Conservation (phyloP, 768 basidiomycete genomes). For the Mycena kentingensis region DNA sequence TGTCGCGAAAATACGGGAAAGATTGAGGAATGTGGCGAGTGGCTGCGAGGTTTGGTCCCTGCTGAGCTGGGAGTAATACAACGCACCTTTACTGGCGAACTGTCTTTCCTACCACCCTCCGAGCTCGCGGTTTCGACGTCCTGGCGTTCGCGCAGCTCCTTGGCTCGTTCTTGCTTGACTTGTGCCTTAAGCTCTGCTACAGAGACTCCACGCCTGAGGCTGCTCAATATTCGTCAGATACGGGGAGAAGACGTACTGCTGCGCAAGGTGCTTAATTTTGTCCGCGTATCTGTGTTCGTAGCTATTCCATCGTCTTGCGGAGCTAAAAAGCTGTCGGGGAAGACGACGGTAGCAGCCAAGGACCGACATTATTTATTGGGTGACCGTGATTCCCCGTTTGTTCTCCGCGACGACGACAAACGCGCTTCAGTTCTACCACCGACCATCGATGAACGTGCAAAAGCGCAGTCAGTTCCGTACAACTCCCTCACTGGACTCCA, state of each 20-base stretch:
- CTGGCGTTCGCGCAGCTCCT: not conserved
- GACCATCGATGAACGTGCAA: not conserved
- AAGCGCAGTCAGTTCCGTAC: not conserved
- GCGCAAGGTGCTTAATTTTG: not conserved
- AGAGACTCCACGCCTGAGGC: not conserved
- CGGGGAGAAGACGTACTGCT: not conserved
- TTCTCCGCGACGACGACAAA: not conserved
- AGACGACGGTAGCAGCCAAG: not conserved
- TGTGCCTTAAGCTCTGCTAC: not conserved
- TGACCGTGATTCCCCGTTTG: not conserved
- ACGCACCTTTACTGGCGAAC: constrained; percentile 65
- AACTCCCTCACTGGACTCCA: not conserved
- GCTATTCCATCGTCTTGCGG: no score
- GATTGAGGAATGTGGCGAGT: constrained; percentile 77
- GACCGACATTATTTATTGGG: not conserved
- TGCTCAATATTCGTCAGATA: not conserved
- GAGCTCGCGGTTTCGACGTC: constrained; percentile 1
- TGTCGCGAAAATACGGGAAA: constrained; percentile 63
- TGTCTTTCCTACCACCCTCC: constrained; percentile 51
- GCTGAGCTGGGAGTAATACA: not conserved
- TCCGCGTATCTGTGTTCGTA: not conserved
- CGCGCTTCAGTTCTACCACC: not conserved
- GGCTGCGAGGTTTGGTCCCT: constrained; percentile 53
- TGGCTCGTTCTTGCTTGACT: constrained; percentile 1
- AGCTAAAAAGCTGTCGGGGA: not conserved